Conservation (phyloP, 2,329 filamentous ascomycete genomes). For the Penicillium sp. region DNA sequence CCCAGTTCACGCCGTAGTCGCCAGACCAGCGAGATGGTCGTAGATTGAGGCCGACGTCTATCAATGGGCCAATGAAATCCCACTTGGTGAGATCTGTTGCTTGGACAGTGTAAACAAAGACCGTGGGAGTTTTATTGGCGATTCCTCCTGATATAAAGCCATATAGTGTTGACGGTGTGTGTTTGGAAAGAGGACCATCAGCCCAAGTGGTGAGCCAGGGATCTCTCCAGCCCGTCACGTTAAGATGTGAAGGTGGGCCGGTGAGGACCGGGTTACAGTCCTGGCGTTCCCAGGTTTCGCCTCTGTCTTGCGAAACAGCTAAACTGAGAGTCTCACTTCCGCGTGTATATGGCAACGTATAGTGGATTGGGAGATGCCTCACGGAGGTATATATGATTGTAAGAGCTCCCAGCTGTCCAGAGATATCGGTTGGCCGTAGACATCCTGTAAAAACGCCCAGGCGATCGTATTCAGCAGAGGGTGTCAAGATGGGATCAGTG, state of each 20-base stretch:
- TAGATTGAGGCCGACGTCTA: constrained; percentile 43
- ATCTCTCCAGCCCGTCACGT: constrained; percentile 47
- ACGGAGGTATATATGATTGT: constrained; percentile 46
- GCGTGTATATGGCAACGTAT: constrained; percentile 38
- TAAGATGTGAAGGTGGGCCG: constrained; percentile 33
- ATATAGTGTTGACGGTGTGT: constrained; percentile 36
- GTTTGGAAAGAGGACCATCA: constrained; percentile 5
- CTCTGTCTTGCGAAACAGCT: constrained; percentile 41
- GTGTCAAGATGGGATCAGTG: constrained; percentile 32
- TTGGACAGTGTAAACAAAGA: constrained; percentile 50
- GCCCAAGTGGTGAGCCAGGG: constrained; percentile 36
- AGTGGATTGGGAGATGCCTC: constrained; percentile 42
- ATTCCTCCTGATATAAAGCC: constrained; percentile 54
- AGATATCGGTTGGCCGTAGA: constrained; percentile 30
- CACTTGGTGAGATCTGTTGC: constrained; percentile 44
- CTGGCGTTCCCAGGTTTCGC: constrained; percentile 39
- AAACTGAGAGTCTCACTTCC: constrained; percentile 42
- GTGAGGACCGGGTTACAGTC: constrained; percentile 41
- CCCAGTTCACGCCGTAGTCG: constrained; percentile 55
- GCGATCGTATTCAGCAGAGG: constrained; percentile 39
- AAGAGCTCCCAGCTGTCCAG: constrained; percentile 29
- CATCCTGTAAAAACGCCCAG: constrained; percentile 48
- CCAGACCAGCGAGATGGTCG: constrained; percentile 49
- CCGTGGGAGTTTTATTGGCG: constrained; percentile 42
- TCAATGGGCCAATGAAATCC: constrained; percentile 48